Conservation (phyloP, 768 basidiomycete genomes). For the Lepiota venenata region DNA sequence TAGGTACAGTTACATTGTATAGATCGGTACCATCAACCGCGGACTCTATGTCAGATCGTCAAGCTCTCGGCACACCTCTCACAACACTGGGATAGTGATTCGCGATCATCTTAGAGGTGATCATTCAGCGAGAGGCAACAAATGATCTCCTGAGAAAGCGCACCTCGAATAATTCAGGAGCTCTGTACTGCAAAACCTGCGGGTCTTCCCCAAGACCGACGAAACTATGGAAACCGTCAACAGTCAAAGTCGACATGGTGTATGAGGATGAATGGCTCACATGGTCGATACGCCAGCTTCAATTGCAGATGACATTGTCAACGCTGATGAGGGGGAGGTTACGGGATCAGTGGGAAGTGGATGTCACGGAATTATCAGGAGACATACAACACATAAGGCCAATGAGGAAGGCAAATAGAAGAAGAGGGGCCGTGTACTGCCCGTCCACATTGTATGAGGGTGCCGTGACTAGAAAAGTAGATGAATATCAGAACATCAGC, state of each 20-base stretch:
- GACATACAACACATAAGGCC: constrained; percentile 67
- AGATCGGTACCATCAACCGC: too few species aligned
- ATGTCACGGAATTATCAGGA: background rate
- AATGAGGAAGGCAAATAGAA: constrained; percentile 81
- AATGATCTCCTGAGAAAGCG: constrained; percentile 17
- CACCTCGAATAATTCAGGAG: constrained; percentile 67
- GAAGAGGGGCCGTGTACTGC: constrained; percentile 73
- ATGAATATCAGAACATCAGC: background rate
- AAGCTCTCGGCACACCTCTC: constrained; percentile 45
- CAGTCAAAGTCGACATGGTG: background rate
- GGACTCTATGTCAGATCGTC: background rate
- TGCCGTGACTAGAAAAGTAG: constrained; percentile 48
- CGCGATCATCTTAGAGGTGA: constrained; percentile 53
- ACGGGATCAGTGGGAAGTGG: constrained; percentile 6
- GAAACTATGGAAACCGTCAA: constrained; percentile 42
- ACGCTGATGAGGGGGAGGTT: constrained; percentile 31
- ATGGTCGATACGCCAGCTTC: constrained; percentile 89
- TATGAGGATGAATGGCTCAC: constrained; percentile 31
- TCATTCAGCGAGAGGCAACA: background rate
- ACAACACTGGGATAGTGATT: constrained; percentile 68
- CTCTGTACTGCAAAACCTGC: constrained; percentile 66
- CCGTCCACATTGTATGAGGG: constrained; percentile 73
- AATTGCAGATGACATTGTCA: constrained; percentile 69
- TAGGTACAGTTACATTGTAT: background rate
- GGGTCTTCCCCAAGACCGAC: constrained; percentile 87